Conservation (phyloP, 139 green algal species). For the Chlorella sp. region DNA sequence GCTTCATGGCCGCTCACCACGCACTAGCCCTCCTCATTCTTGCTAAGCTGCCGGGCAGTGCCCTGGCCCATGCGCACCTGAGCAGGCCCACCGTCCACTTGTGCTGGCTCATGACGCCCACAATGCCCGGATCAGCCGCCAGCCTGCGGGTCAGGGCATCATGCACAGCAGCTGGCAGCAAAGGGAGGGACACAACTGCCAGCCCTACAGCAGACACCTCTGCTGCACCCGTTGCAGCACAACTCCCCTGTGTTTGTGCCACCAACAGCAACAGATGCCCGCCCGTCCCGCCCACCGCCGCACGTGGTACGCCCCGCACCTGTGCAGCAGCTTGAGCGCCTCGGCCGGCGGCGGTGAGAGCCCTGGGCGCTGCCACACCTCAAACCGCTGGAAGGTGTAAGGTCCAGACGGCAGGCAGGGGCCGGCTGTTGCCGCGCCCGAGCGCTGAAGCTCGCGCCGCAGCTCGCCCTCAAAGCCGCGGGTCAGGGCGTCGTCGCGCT, state of each 20-base stretch:
- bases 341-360: slow-evolving; percentile 47
- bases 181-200: no score
- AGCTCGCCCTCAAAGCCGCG: slow-evolving; percentile 74
- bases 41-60: neutral
- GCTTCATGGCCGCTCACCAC: no score
- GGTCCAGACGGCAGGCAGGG: neutral
- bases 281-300: neutral
- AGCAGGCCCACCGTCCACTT: slow-evolving; percentile 71
- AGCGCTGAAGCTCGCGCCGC: slow-evolving; percentile 38
- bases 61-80: neutral
- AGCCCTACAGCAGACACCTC: neutral
- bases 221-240: no score
- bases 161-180: neutral
- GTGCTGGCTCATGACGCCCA: slow-evolving; percentile 79
- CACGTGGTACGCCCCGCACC: slow-evolving; percentile 14
- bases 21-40: no score
- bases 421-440: neutral
- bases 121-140: slow-evolving; percentile 77
- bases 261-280: neutral
- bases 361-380: slow-evolving; percentile 44
- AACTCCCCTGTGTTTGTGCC: no score
- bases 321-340: slow-evolving; percentile 76
- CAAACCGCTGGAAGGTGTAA: slow-evolving; percentile 54
- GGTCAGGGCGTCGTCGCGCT: slow-evolving; percentile 45
- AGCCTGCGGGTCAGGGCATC: neutral